These are phyloP conservation scores for Melampsora americana DNA, from an alignment of 1,284 basidiomycete species.

Conservation along the genomic window DNA sequence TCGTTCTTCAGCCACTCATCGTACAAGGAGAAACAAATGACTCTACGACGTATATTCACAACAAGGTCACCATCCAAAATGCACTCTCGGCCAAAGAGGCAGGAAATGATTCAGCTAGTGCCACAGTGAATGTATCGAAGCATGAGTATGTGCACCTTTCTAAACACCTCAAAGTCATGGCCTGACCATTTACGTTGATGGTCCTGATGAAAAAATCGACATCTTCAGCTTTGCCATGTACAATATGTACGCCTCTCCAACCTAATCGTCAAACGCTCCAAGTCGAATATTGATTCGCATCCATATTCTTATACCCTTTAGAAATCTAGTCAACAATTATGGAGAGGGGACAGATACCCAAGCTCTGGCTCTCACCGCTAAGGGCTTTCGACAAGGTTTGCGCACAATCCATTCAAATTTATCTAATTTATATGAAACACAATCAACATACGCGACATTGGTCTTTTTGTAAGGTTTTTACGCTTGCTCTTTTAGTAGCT, in stretches of 20 bases:
- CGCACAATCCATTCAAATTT: too few species aligned
- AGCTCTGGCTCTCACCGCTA: conserved; percentile 28
- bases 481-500: conserved; percentile 36
- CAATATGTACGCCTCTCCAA: conserved; percentile 1
- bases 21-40: conserved; percentile 24
- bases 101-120: conserved; percentile 21
- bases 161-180: neutral
- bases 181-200: neutral
- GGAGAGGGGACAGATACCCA: conserved; percentile 41
- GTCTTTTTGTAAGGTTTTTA: conserved; percentile 14
- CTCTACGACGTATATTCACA: neutral
- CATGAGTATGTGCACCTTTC: conserved; percentile 5
- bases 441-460: too few species aligned
- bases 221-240: conserved; percentile 13
- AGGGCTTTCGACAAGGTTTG: conserved; percentile 31
- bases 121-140: conserved; percentile 13
- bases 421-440: too few species aligned
- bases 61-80: conserved; percentile 23
- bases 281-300: neutral
- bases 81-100: neutral
- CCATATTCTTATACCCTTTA: neutral
- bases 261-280: neutral
- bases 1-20: conserved; percentile 14
- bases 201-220: neutral
- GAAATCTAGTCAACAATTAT: conserved; percentile 33